Percentiles rank a stretch among this genome's conserved stretches.
Evolutionary conservation across 495 filamentous ascomycete genomes (phyloP).

Genomic region (Oleoguttula mirabilis): DNA sequence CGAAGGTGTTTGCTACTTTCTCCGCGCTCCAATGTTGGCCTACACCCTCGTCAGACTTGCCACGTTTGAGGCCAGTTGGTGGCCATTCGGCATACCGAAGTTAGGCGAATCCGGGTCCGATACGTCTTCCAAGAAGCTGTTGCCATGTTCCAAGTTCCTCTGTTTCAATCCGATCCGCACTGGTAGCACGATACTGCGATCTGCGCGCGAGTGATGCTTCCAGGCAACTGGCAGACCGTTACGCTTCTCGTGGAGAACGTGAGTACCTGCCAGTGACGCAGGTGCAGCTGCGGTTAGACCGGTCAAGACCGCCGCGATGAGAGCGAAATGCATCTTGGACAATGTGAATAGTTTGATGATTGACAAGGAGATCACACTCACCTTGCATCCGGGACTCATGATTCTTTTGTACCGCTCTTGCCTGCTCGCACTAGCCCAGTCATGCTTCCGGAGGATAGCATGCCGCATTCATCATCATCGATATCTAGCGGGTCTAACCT

Average conservation of each 20-base stretch:
- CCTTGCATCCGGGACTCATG: no score
- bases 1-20: conserved; percentile 17
- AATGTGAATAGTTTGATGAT: no score
- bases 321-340: conserved; percentile 17
- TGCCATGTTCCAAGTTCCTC: conserved; percentile 14
- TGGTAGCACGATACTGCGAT: conserved; percentile 13
- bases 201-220: conserved; percentile 16
- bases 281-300: conserved; percentile 12
- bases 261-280: conserved; percentile 7
- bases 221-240: conserved; percentile 16
- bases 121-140: conserved; percentile 11
- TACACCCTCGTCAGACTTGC: no score
- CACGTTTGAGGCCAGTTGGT: no score
- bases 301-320: conserved; percentile 6
- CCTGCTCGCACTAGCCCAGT: no score
- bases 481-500: no score
- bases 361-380: no score
- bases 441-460: no score
- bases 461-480: no score
- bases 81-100: no score
- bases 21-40: conserved; percentile 16
- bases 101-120: conserved; percentile 19
- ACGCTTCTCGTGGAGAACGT: conserved; percentile 26
- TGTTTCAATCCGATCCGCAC: conserved; percentile 19
- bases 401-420: no score